Conservation (phyloP, 2,329 filamentous ascomycete species). For the Cercospora zeae-maydis region DNA sequence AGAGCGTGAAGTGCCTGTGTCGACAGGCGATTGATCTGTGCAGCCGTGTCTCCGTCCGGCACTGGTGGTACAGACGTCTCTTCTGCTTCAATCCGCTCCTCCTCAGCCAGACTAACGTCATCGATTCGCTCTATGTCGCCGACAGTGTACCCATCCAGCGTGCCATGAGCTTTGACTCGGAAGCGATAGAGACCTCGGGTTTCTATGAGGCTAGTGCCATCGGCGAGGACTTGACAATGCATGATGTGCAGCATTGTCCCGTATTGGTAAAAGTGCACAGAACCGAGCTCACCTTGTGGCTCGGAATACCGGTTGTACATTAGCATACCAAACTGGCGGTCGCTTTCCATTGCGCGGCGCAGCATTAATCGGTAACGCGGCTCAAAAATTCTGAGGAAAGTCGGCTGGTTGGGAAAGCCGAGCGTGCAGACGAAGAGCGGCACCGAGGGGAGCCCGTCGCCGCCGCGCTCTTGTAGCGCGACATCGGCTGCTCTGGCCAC, state of each 20-base stretch:
- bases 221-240: conserved; percentile 67
- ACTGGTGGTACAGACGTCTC: conserved; percentile 51
- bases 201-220: conserved; percentile 79
- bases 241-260: conserved; percentile 76
- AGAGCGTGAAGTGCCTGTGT: conserved; percentile 67
- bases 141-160: conserved; percentile 72
- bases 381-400: conserved; percentile 87
- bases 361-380: conserved; percentile 91
- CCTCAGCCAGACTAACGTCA: conserved; percentile 76
- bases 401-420: conserved; percentile 77
- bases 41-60: conserved; percentile 30
- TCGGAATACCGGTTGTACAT: conserved; percentile 59
- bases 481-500: conserved; percentile 55
- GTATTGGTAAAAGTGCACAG: conserved; percentile 63
- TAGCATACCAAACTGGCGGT: conserved; percentile 81
- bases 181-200: conserved; percentile 75
- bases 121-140: conserved; percentile 74
- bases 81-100: conserved; percentile 69
- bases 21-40: conserved; percentile 56
- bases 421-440: conserved; percentile 80
- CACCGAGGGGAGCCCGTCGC: conserved; percentile 56
- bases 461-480: conserved; percentile 55
- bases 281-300: conserved; percentile 52
- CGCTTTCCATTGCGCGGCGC: conserved; percentile 67
- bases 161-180: conserved; percentile 60